Conservation (phyloP, 495 filamentous ascomycete genomes). For the Annulohypoxylon maeteangense region DNA sequence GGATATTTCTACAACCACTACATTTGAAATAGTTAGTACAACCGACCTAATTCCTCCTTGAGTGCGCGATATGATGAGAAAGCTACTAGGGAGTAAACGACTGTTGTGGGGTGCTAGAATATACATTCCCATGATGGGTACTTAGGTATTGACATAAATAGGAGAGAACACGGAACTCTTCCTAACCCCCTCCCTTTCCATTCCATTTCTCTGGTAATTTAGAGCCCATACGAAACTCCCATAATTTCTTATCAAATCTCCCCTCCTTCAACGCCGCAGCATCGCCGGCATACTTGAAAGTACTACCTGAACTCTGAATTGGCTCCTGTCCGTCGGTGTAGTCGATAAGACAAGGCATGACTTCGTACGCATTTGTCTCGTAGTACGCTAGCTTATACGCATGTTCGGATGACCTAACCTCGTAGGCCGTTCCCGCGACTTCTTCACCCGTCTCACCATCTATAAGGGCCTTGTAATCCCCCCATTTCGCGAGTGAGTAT, state of each 20-base stretch:
- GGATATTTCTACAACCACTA: neutral
- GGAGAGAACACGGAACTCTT: neutral
- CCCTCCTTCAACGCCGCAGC: neutral
- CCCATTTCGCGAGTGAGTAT: neutral
- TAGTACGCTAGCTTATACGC: neutral
- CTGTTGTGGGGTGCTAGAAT: too few relatives aligned
- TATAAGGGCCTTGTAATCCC: neutral
- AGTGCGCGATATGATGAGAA: too few relatives aligned
- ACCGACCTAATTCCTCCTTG: too few relatives aligned
- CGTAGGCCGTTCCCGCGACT: neutral
- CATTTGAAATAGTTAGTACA: too few relatives aligned
- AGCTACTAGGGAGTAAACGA: too few relatives aligned
- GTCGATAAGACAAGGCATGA: neutral
- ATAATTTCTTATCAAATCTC: neutral
- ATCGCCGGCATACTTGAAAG: conserved; percentile 3
- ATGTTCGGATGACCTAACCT: neutral
- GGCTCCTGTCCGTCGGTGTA: neutral
- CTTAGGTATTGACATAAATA: neutral
- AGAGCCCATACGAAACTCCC: neutral
- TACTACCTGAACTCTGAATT: neutral
- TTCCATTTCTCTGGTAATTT: conserved; percentile 2
- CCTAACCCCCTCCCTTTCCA: neutral
- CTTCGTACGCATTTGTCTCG: neutral
- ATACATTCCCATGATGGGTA: too few relatives aligned
- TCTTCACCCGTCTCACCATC: neutral